Evolutionary conservation across 1,284 basidiomycete genomes (phyloP).

Genomic region (Fomitopsis betulina): DNA sequence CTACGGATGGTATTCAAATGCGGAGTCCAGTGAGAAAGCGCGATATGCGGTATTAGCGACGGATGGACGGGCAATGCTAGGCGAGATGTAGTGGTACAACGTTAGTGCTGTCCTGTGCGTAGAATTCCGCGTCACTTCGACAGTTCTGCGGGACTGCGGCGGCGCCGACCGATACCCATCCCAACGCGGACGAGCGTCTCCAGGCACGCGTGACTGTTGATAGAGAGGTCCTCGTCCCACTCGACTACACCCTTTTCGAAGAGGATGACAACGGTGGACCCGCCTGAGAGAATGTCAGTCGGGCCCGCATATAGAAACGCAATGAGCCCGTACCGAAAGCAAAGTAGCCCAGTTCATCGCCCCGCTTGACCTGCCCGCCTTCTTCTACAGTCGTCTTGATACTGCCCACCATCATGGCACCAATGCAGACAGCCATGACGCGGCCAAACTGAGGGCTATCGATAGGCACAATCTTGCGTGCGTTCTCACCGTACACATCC

Average conservation of each 20-base stretch:
- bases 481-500: constrained; percentile 96
- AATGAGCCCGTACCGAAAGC: constrained; percentile 69
- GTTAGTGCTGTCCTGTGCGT: not conserved
- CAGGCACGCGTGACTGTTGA: constrained; percentile 77
- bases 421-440: constrained; percentile 86
- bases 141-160: not conserved
- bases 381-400: constrained; percentile 85
- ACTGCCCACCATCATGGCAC: constrained; percentile 93
- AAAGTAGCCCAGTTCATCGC: constrained; percentile 92
- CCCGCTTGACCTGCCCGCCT: constrained; percentile 74
- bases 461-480: constrained; percentile 84
- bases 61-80: not conserved
- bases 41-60: not conserved
- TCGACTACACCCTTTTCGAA: constrained; percentile 79
- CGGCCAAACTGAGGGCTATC: constrained; percentile 83
- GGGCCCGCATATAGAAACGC: not conserved
- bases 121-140: not conserved
- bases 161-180: constrained; percentile 67
- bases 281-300: constrained; percentile 47
- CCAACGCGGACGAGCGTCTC: constrained; percentile 89
- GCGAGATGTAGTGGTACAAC: not conserved
- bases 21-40: not conserved
- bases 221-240: constrained; percentile 91
- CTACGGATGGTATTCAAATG: not conserved
- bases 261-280: constrained; percentile 84